Evolutionary conservation across 2,329 filamentous ascomycete genomes (phyloP), one percentile per base, ranked within the genome.

Genomic region (Spiromastix sp.): DNA sequence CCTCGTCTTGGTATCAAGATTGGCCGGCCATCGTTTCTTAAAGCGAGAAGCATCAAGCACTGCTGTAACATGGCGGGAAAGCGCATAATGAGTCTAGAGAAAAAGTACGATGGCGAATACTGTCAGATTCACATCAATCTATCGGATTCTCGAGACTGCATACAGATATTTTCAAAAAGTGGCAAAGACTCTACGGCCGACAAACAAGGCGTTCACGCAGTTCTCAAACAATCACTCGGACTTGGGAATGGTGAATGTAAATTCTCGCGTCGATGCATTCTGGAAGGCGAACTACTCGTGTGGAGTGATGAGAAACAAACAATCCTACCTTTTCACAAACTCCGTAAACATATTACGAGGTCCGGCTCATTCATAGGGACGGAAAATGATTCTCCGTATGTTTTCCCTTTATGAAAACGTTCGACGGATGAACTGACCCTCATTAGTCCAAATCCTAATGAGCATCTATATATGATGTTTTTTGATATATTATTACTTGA

Each of bases 121-220:
- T 93, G 84, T 47, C 86, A 94, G 54, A 76, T 94, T 19, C 86
- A 94, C 48, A 64, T 94, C 25, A 77, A 93, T 49, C 61, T 83
- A 5, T 63, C 63, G 6, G 74, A 71, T 32, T 61, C 61, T 11
- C 37, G 52, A 39, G 51, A 69, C 1, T 71, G 67, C 31, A 75
- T 93, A 18, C 79, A 81, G 43, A 89, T 94, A 19, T 94, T 91
- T 52, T 93, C 85, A 7, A 95, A 94, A 54, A 91, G 85, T 48
- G 85, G 86, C 39, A 93, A 91, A 52, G 84, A 94, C 45, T 89
- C 85, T 29, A 94, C 85, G 0, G 52, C 62, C 34, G 86, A 93
- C 54, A 72, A 81, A 21, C 47, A 56, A 8, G 66, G 63, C 1
- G 56, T 93, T 15, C 77, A 82, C 36, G 67, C 70, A 2, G 70